A percentile compares a stretch with the other conserved stretches of the same genome.
Conservation (phyloP, 768 basidiomycete species). For the Russula virescens region DNA sequence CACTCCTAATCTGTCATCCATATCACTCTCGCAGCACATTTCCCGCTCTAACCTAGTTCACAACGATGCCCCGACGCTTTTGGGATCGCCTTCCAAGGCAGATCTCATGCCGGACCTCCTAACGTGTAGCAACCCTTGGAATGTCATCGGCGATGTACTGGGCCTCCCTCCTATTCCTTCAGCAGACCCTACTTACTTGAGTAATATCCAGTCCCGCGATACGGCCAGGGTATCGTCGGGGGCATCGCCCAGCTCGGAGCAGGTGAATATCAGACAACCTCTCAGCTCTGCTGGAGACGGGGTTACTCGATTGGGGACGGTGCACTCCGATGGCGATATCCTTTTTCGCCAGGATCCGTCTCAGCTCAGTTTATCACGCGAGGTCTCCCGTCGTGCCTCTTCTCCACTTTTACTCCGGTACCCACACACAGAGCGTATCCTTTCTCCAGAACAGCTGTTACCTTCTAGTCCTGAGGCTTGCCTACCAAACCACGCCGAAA, state of each 20-base stretch:
- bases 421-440: neutral
- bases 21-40: neutral
- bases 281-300: neutral
- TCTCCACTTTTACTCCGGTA: neutral
- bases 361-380: neutral
- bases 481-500: neutral
- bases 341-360: neutral
- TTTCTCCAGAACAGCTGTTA: neutral
- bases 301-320: neutral
- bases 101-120: conserved; percentile 16
- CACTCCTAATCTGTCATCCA: neutral
- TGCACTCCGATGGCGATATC: neutral
- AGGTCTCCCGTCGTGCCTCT: neutral
- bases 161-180: conserved; percentile 18
- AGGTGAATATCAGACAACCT: neutral
- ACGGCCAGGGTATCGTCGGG: neutral
- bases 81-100: neutral
- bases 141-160: conserved; percentile 20
- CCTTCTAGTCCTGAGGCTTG: neutral
- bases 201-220: neutral
- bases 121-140: conserved; percentile 18
- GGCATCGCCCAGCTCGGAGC: neutral
- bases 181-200: conserved; percentile 6
- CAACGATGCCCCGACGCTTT: neutral
- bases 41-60: neutral